Evolutionary conservation across 129 eudicot genomes (phyloP).

Genomic region (Calendula officinalis): DNA sequence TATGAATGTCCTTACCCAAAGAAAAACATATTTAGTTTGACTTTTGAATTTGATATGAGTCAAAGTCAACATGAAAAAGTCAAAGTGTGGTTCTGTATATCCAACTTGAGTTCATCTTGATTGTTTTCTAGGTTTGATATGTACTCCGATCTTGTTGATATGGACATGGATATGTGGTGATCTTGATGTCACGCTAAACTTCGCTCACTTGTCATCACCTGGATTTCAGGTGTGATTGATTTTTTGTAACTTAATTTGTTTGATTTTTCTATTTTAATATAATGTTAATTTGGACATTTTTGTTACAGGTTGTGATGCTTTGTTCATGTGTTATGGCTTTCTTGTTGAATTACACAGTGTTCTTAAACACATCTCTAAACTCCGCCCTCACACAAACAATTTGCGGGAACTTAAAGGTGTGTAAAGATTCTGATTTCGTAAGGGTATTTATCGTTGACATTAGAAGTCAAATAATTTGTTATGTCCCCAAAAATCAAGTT

Average conservation of each 20-base stretch:
- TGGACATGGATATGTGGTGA: slow-evolving; percentile 58
- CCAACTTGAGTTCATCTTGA: neutral
- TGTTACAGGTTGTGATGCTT: slow-evolving; percentile 48
- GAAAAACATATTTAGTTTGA: neutral
- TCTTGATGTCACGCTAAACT: slow-evolving; percentile 36
- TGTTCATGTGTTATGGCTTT: slow-evolving; percentile 53
- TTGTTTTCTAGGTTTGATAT: slow-evolving; percentile 33
- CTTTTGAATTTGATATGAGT: neutral
- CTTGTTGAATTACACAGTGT: slow-evolving; percentile 48
- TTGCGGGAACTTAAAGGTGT: slow-evolving; percentile 57
- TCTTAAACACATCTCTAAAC: slow-evolving; percentile 51
- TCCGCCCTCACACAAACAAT: slow-evolving; percentile 62
- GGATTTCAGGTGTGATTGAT: slow-evolving; percentile 47
- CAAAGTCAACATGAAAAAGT: neutral
- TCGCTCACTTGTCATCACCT: slow-evolving; percentile 34
- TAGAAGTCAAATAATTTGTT: neutral
- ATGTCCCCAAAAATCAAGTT: neutral
- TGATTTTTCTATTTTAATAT: neutral
- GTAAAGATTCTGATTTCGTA: neutral
- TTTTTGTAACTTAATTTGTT: neutral
- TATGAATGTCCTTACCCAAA: slow-evolving; percentile 8
- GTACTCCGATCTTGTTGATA: slow-evolving; percentile 46
- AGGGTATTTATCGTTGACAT: neutral
- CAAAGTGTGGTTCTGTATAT: neutral
- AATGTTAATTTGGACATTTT: neutral